Base-by-base conservation (phyloP, 371 early-diverging fungal genomes). In the Smittium mucronatum region DNA sequence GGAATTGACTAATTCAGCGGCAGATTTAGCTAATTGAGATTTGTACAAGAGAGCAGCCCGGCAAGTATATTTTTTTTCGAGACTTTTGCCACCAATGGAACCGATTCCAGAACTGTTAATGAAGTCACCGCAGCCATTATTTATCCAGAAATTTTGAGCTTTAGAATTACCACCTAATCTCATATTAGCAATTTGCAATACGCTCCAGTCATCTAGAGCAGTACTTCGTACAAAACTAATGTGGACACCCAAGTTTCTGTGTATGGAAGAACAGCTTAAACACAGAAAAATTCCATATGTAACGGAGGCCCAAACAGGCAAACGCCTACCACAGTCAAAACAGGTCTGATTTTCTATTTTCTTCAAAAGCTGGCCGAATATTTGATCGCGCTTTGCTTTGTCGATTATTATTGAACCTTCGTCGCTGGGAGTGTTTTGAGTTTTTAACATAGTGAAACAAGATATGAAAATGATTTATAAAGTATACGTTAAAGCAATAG, bases 271-370 rank as follows among this genome's bases (percentile, higher is more conserved):
- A 79, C 99, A 99, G 69, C 98, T 96, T 36, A 95, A 85, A 80
- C 99, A 99, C 66, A 99, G 83, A 78, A 98, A 99, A 69, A 97
- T 88, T 59, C 98, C 99, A 81, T 88, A 98, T 1, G 95, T 92
- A 21, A 97, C 91, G 69, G 92, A 89, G 57, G 95, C 85, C 99
- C 99, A 99, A 30, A 92, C 92, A 35, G 99, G 99, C 79, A 94
- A 94, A 78, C 93, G 93, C 67, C 89, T 87, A 36, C 85, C 85
- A 79, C 99, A 99, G 81, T 99, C 99, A 75, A 96, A 94, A 84
- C 99, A 99, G 57, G 83, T 81, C 89, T 92, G 77, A 35, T 87
- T 85, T 76, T 84, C 87, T 34, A 78, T 77, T 64, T 84, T 73
- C 74, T 74, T 78, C 15, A 30, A 17, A 1, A 67, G 36, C 17